Base-by-base conservation (phyloP, 352 stramenopile genomes). In the Peronospora farinosa region DNA sequence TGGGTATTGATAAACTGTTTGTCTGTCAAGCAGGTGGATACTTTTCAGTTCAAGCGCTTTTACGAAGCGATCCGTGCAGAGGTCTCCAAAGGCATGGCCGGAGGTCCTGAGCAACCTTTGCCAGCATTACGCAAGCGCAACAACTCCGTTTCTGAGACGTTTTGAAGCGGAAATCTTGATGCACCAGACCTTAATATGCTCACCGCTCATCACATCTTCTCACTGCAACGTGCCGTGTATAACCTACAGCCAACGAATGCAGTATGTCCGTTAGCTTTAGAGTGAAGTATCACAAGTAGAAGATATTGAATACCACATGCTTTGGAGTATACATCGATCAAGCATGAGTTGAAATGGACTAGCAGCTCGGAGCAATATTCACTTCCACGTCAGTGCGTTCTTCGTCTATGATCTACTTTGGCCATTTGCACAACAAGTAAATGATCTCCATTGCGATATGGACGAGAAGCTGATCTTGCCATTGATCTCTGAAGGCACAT, bases 41-140 rank as follows among this genome's bases (percentile, higher is more conserved):
- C 91, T 42, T 93, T 93, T 49, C 66, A 86, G 53, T 93, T 93
- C 58, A 91, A 93, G 56, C 76, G 82, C 38, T 92, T 91, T 47
- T 92, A 90, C 56, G 74, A 92, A 54, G 76, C 86, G 30, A 76
- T 92, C 13, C 80, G 78, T 30, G 64, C 66, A 10, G 69, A 78
- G 21, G 69, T 92, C 25, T 72, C 74, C 6, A 68, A 81, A 57
- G 65, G 67, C 31, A 68, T 77, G 35, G 66, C 81, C n/a, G 43
- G 40, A 49, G 46, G 51, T 4, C 43, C 32, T 44, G 50, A 53
- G 8, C 51, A 58, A 11, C 31, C 61, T 6, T 33, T 49, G 5
- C 43, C 50, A 40, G 45, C 57, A 43, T 56, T 63, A 50, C 78
- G 75, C 12, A 85, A 78, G 46, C 78, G 78, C 47, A 86, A 86